A percentile compares a stretch with the other conserved stretches of the same genome.
phyloP scores from a whole-genome alignment of 2,329 filamentous ascomycete genomes.

The Tolypocladium guangdongense region DNA sequence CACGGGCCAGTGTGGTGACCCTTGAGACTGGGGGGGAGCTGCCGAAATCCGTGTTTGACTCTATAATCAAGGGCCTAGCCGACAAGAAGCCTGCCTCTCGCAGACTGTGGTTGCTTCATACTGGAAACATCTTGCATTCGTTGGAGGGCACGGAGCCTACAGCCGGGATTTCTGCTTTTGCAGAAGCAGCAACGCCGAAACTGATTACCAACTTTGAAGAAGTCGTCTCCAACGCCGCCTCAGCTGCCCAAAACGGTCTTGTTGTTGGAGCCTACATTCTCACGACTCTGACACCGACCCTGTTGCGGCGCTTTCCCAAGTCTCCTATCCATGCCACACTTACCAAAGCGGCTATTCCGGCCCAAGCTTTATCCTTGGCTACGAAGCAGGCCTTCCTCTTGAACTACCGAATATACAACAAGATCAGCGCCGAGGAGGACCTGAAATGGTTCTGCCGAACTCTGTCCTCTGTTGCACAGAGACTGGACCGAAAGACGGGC shows the following conservation, averaged over 20 bases:
- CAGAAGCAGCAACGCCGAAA: constrained; percentile 40
- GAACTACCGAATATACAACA: constrained; percentile 75
- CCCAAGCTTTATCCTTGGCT: constrained; percentile 56
- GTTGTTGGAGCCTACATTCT: constrained; percentile 69
- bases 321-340: constrained; percentile 32
- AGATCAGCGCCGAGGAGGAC: constrained; percentile 64
- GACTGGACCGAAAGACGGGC: constrained; percentile 36
- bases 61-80: constrained; percentile 66
- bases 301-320: constrained; percentile 44
- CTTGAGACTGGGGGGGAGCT: constrained; percentile 50
- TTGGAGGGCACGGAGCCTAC: constrained; percentile 33
- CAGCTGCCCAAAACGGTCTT: constrained; percentile 73
- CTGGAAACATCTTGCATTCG: constrained; percentile 59
- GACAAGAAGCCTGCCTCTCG: constrained; percentile 76
- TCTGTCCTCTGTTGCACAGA: constrained; percentile 48
- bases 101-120: constrained; percentile 67
- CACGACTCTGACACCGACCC: constrained; percentile 48
- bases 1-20: constrained; percentile 51
- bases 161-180: constrained; percentile 37
- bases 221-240: constrained; percentile 63
- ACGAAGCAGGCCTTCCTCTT: constrained; percentile 82
- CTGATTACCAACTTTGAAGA: constrained; percentile 67
- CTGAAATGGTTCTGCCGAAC: constrained; percentile 66
- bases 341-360: constrained; percentile 48
- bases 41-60: constrained; percentile 56